phyloP scores from a whole-genome alignment of 495 filamentous ascomycete genomes.

The Echria macrotheca region DNA sequence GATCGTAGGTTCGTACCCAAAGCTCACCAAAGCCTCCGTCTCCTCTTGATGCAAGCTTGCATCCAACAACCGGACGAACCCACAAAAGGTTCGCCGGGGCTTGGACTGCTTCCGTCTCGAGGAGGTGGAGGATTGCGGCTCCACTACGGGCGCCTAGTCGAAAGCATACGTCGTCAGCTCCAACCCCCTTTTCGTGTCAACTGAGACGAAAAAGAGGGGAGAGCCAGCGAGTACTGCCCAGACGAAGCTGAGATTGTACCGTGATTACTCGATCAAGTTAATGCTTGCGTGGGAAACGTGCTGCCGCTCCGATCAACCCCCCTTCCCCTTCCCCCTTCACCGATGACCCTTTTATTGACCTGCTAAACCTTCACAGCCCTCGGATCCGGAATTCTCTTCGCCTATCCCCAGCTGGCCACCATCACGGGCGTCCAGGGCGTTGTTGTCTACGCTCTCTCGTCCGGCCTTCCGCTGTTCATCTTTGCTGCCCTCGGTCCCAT shows the following conservation, averaged over 20 bases:
- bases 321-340: slow-evolving; percentile 17
- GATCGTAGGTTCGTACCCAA: slow-evolving; percentile 27
- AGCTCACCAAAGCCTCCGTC: slow-evolving; percentile 21
- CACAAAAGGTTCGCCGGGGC: too few species aligned
- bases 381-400: slow-evolving; percentile 71
- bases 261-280: slow-evolving; percentile 92
- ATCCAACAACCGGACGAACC: too few species aligned
- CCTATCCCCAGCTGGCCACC: slow-evolving; percentile 75
- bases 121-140: slow-evolving; percentile 50
- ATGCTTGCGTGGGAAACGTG: slow-evolving; percentile 92
- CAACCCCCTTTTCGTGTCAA: slow-evolving; percentile 37
- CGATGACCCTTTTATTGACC: slow-evolving; percentile 20
- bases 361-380: slow-evolving; percentile 50
- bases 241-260: slow-evolving; percentile 84
- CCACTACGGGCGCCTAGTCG: slow-evolving; percentile 80
- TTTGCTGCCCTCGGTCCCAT: slow-evolving; percentile 67
- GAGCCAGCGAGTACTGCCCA: slow-evolving; percentile 29
- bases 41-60: too few species aligned
- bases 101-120: too few species aligned
- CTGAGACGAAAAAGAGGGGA: slow-evolving; percentile 26
- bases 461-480: slow-evolving; percentile 58
- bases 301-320: slow-evolving; percentile 61
- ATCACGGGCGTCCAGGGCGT: slow-evolving; percentile 70
- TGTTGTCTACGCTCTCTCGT: slow-evolving; percentile 63
- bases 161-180: slow-evolving; percentile 39